Conservation (phyloP, 1,139 yeast species). For the Blastobotrys apis region DNA sequence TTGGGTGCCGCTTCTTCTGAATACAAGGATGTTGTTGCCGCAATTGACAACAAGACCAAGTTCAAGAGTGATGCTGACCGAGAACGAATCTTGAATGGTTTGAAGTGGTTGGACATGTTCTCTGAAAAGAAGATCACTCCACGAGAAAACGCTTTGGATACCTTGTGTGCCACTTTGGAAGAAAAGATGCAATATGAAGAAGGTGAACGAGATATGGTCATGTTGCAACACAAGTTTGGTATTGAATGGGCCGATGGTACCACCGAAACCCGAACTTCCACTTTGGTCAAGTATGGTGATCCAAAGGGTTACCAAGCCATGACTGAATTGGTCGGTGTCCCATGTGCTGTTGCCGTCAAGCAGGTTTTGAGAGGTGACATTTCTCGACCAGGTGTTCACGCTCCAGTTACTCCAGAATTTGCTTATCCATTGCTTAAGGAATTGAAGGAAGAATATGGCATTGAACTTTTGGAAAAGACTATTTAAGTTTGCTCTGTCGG, state of each 20-base stretch:
- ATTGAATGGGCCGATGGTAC: conserved; percentile 94
- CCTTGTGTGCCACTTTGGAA: conserved; percentile 94
- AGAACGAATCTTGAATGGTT: conserved; percentile 80
- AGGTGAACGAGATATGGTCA: conserved; percentile 92
- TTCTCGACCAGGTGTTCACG: conserved; percentile 76
- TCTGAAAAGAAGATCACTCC: conserved; percentile 73
- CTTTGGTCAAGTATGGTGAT: conserved; percentile 90
- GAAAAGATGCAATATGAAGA: conserved; percentile 92
- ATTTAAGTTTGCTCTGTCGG: no score
- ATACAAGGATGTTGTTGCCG: conserved; percentile 68
- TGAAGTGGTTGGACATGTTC: conserved; percentile 92
- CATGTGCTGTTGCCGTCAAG: conserved; percentile 93
- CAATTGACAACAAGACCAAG: conserved; percentile 71
- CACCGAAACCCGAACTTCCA: conserved; percentile 87
- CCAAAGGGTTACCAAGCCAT: conserved; percentile 94
- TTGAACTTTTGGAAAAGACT: conserved; percentile 80
- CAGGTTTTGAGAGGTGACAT: conserved; percentile 83
- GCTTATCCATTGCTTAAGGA: conserved; percentile 88
- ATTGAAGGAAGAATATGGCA: conserved; percentile 84
- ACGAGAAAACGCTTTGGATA: conserved; percentile 91
- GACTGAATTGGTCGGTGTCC: conserved; percentile 98
- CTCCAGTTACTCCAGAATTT: conserved; percentile 88
- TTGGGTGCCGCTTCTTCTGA: conserved; percentile 67
- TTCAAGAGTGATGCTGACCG: conserved; percentile 81
- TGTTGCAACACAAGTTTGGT: conserved; percentile 96